Base-by-base conservation (phyloP, 177 flowering plant genomes). In the Tripterygium wilfordii region DNA sequence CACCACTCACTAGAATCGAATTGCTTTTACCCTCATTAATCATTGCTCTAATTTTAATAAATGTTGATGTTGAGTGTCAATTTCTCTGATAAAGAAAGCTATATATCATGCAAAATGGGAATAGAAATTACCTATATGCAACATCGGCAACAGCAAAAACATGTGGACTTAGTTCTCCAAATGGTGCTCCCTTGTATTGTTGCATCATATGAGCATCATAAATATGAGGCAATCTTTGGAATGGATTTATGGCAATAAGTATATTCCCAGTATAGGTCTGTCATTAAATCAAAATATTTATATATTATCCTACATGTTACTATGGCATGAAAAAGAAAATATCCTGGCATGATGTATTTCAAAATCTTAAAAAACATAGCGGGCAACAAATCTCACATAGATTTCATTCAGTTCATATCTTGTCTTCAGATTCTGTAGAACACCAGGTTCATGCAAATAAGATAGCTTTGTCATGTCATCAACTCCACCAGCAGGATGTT, bases 381-480 rank as follows among this genome's bases (percentile, higher is more conserved):
- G 42, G 25, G 31, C 16, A 56, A 33, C 23, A 43, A 51, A 31
- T 23, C 65, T 58, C 70, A 83, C 91, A 67, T 83, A 83, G 29
- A 83, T 83, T 67, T 83, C 91, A 67, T 83, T 83, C 13, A 80
- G 78, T 52, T 83, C 91, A 48, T 83, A 83, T 80, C 91, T 66
- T 43, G 31, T 65, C 54, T 58, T 78, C 28, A 83, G 56, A 53
- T 83, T 83, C 58, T 74, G 50, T 51, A 83, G 42, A 18, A 83
- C 87, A 36, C 91, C 91, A 28, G 91, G 91, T 62, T 83, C 91
- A 58, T 83, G 91, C 71, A 83, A 63, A 60, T 83, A 83, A 25
- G 85, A 72, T 13, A 83, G 71, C 58, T 80, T 83, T 55, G 91
- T 83, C 91, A 83, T 83, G 70, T 83, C 91, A 70, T 83, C 91